Evolutionary conservation across 2,329 filamentous ascomycete genomes (phyloP).

Genomic region (Xylaria sp.): DNA sequence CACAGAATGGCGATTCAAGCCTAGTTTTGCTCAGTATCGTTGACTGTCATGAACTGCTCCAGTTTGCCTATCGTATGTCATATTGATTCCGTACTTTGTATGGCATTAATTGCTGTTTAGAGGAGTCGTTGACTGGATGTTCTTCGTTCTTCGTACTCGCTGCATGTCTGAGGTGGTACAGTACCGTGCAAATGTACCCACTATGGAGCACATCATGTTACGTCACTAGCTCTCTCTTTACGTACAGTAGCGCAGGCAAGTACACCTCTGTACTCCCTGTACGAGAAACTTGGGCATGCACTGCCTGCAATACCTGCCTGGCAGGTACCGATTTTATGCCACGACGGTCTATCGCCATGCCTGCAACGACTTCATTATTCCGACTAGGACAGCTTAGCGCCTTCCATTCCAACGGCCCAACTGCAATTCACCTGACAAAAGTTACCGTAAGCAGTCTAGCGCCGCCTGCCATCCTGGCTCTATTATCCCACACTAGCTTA

Average conservation of each 20-base stretch:
- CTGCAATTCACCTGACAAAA: neutral
- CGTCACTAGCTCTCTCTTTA: neutral
- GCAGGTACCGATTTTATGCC: neutral
- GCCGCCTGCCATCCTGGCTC: neutral
- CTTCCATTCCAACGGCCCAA: neutral
- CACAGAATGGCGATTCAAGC: neutral
- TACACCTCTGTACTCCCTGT: neutral
- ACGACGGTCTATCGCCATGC: neutral
- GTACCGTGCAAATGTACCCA: neutral
- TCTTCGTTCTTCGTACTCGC: too few relatives aligned
- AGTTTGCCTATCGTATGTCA: too few relatives aligned
- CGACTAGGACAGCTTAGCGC: neutral
- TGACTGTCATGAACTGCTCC: too few relatives aligned
- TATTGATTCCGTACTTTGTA: too few relatives aligned
- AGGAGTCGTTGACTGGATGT: too few relatives aligned
- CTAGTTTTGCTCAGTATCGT: neutral
- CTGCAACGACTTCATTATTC: neutral
- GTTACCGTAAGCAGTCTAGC: neutral
- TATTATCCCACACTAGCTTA: neutral
- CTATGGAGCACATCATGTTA: neutral
- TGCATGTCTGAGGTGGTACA: neutral
- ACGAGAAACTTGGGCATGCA: neutral
- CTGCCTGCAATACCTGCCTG: too few relatives aligned
- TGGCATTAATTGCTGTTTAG: too few relatives aligned
- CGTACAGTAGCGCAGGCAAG: too few relatives aligned